A percentile compares a stretch with the other conserved stretches of the same genome.
phyloP scores from a whole-genome alignment of 495 filamentous ascomycete genomes.

The Pseudevernia furfuracea region DNA sequence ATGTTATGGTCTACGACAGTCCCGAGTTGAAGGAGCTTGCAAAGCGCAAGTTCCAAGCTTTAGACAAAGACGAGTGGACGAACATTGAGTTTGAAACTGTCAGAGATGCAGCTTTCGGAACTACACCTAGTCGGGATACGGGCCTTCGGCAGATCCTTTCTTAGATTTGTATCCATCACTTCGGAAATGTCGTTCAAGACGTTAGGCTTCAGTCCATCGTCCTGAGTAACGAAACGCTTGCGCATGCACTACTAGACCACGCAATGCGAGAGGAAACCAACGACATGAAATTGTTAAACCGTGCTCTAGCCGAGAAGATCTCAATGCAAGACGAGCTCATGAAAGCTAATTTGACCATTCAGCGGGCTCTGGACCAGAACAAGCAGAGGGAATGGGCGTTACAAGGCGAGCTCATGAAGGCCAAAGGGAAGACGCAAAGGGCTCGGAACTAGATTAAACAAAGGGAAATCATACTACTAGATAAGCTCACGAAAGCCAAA shows the following conservation, averaged over 20 bases:
- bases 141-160: background rate
- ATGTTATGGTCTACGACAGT: slow-evolving; percentile 9
- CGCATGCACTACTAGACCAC: background rate
- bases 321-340: background rate
- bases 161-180: background rate
- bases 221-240: background rate
- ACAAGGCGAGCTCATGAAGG: too few relatives aligned
- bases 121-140: background rate
- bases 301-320: background rate
- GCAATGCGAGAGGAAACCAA: background rate
- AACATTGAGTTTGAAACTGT: background rate
- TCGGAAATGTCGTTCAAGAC: background rate
- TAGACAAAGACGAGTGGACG: background rate
- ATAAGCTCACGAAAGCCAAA: too few relatives aligned
- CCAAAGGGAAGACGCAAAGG: too few relatives aligned
- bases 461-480: too few relatives aligned
- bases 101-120: background rate
- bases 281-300: background rate
- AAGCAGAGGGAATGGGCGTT: too few relatives aligned
- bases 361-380: background rate
- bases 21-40: slow-evolving; percentile 1
- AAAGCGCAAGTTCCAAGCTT: background rate
- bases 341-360: too few relatives aligned
- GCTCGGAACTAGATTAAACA: too few relatives aligned
- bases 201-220: background rate